A percentile compares a stretch with the other conserved stretches of the same genome.
phyloP scores from a whole-genome alignment of 2,329 filamentous ascomycete species.

The Neonectria hederae region DNA sequence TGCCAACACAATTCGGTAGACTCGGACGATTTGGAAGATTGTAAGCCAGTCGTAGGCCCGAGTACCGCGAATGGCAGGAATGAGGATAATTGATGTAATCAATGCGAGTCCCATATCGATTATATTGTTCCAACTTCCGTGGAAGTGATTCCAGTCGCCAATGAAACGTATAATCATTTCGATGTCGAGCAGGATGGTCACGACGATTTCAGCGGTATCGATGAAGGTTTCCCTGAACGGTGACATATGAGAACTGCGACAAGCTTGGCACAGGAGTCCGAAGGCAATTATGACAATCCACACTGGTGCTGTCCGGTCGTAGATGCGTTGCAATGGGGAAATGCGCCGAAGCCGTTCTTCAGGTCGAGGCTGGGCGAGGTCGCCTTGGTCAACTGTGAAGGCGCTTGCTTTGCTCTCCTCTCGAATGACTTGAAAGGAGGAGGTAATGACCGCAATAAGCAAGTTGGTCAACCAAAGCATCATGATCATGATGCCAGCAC shows the following conservation, averaged over 20 bases:
- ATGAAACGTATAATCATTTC: slow-evolving; percentile 85
- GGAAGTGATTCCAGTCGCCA: slow-evolving; percentile 84
- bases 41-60: slow-evolving; percentile 88
- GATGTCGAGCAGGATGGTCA: slow-evolving; percentile 80
- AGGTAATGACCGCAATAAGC: slow-evolving; percentile 95
- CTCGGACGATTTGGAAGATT: slow-evolving; percentile 90
- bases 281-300: slow-evolving; percentile 86
- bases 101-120: slow-evolving; percentile 84
- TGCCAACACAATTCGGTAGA: slow-evolving; percentile 90
- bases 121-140: slow-evolving; percentile 76
- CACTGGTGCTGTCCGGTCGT: slow-evolving; percentile 76
- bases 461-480: slow-evolving; percentile 97
- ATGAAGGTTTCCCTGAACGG: slow-evolving; percentile 70
- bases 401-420: slow-evolving; percentile 96
- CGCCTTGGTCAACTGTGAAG: slow-evolving; percentile 78
- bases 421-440: slow-evolving; percentile 96
- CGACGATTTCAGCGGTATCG: slow-evolving; percentile 73
- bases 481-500: slow-evolving; percentile 83
- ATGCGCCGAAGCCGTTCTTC: slow-evolving; percentile 51
- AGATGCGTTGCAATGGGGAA: slow-evolving; percentile 72
- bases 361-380: slow-evolving; percentile 44
- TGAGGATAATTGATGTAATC: slow-evolving; percentile 83
- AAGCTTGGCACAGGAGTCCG: slow-evolving; percentile 80
- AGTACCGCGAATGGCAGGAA: slow-evolving; percentile 80
- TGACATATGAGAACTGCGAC: slow-evolving; percentile 81